Percentiles rank a stretch among this genome's conserved stretches.
These are phyloP conservation scores for Skeletonema grethae DNA, from an alignment of 108 stramenopile species.

Conservation along the genomic window DNA sequence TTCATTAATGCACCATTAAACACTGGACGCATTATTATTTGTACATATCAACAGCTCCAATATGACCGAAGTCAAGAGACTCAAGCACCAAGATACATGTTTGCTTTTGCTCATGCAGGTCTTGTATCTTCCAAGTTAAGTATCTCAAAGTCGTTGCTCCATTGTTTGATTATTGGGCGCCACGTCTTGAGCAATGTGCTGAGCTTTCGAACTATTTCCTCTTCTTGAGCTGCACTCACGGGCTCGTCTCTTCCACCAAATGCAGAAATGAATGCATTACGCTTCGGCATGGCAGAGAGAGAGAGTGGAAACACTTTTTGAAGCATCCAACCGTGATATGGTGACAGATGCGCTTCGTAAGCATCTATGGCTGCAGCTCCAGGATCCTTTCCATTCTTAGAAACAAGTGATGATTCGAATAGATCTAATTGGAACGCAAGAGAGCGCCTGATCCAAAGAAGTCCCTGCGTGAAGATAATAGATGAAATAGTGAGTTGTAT, in stretches of 20 bases:
- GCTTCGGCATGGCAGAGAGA: constrained; percentile 29
- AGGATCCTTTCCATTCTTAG: neutral
- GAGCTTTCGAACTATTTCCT: constrained; percentile 38
- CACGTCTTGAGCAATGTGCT: constrained; percentile 24
- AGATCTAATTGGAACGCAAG: constrained; percentile 8
- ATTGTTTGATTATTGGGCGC: constrained; percentile 46
- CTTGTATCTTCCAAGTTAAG: constrained; percentile 52
- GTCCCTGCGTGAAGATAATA: neutral
- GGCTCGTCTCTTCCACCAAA: constrained; percentile 50
- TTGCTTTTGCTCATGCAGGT: constrained; percentile 22
- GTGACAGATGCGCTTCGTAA: constrained; percentile 7
- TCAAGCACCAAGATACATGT: neutral
- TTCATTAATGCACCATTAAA: neutral
- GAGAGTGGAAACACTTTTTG: constrained; percentile 40
- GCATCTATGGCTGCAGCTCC: constrained; percentile 21
- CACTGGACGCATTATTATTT: neutral
- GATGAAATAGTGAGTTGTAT: neutral
- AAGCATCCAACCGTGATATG: constrained; percentile 40
- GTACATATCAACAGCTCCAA: neutral
- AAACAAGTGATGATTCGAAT: constrained; percentile 4
- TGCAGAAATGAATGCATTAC: constrained; percentile 31
- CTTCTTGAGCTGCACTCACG: constrained; percentile 24
- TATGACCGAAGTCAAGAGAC: too few relatives aligned
- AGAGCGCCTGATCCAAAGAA: constrained; percentile 7
- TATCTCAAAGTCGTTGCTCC: constrained; percentile 48